Conservation (phyloP, 495 filamentous ascomycete genomes). For the Aspergillus bridgeri region DNA sequence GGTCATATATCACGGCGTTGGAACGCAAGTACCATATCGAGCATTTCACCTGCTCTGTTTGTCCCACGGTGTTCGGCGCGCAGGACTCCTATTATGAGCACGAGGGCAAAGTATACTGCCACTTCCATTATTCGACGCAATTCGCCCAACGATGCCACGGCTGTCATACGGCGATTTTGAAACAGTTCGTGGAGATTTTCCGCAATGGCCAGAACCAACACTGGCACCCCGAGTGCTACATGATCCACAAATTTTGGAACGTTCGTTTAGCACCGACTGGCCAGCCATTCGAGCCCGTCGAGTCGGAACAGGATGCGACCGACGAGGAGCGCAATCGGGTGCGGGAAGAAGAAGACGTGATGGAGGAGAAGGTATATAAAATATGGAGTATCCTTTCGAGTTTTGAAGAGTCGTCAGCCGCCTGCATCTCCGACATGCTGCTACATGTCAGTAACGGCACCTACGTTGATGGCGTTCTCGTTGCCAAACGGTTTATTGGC, state of each 20-base stretch:
- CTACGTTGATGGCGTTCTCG: conserved; percentile 90
- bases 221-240: conserved; percentile 99
- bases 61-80: conserved; percentile 94
- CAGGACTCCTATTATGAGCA: conserved; percentile 99
- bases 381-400: conserved; percentile 98
- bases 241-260: conserved; percentile 99
- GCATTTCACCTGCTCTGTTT: conserved; percentile 97
- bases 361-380: conserved; percentile 96
- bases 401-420: conserved; percentile 96
- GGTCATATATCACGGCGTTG: conserved; percentile 96
- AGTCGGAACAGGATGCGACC: conserved; percentile 59
- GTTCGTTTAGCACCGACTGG: conserved; percentile 70
- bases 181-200: conserved; percentile 99
- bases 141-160: conserved; percentile 96
- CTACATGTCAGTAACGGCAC: conserved; percentile 98
- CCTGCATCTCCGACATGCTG: conserved; percentile 99
- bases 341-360: conserved; percentile 81
- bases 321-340: conserved; percentile 72
- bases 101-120: conserved; percentile 93
- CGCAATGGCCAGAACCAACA: conserved; percentile 97
- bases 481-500: conserved; percentile 94
- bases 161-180: conserved; percentile 95
- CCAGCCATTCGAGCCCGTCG: conserved; percentile 45
- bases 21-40: conserved; percentile 99
- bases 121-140: conserved; percentile 97